These are phyloP conservation scores for Citrus sinensis DNA, from an alignment of 345 rosid species.

Conservation along the genomic window DVS_A1.0 CM039169.1:32928001-32928500, in stretches of 20 bases:
- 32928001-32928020: slow-evolving; percentile 49
- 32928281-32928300: not conserved
- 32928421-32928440: slow-evolving; percentile 35
- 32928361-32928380: slow-evolving; percentile 54
- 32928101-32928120: slow-evolving; percentile 72
- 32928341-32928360: too few relatives aligned
- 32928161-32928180: slow-evolving; percentile 18
- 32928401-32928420: slow-evolving; percentile 53
- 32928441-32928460: slow-evolving; percentile 49
- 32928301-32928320: not conserved
- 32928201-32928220: slow-evolving; percentile 49
- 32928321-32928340: too few relatives aligned
- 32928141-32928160: slow-evolving; percentile 14
- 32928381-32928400: slow-evolving; percentile 74
- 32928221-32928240: slow-evolving; percentile 78
- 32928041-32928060: slow-evolving; percentile 58
- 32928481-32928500: too few relatives aligned
- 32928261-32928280: not conserved
- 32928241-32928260: slow-evolving; percentile 46
- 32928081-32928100: slow-evolving; percentile 63
- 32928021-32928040: slow-evolving; percentile 37
- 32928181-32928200: slow-evolving; percentile 63
- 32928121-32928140: slow-evolving; percentile 33
- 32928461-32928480: slow-evolving; percentile 44
- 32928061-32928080: slow-evolving; percentile 58